Evolutionary conservation across 169 alveolate species (phyloP).

Genomic region (Babesia divergens): DNA sequence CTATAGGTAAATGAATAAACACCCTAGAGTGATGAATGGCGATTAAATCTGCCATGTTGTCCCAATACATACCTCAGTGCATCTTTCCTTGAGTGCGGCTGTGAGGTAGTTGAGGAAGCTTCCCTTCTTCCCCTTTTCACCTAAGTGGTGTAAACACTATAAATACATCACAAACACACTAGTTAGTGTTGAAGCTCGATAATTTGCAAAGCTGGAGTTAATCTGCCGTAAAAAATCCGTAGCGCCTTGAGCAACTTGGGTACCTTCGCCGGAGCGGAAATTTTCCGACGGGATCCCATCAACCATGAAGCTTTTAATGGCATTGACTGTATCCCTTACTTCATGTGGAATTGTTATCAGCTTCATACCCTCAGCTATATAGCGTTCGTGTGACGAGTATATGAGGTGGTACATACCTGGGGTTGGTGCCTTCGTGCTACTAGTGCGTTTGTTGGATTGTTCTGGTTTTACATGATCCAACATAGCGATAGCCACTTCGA

Average conservation of each 20-base stretch:
- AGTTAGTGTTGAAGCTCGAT: neutral
- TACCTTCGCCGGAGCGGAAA: neutral
- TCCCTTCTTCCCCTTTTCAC: conserved; percentile 6
- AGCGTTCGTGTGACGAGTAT: neutral
- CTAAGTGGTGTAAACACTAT: neutral
- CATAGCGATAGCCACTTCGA: neutral
- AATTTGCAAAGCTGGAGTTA: conserved; percentile 15
- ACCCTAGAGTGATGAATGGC: neutral
- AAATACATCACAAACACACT: neutral
- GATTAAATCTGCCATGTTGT: neutral
- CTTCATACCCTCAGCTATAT: neutral
- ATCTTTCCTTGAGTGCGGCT: neutral
- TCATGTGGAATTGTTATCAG: conserved; percentile 3
- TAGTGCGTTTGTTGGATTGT: neutral
- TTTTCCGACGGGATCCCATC: conserved; percentile 40
- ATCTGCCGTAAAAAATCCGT: conserved; percentile 32
- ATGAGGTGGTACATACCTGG: neutral
- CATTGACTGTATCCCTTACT: conserved; percentile 8
- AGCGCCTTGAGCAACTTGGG: neutral
- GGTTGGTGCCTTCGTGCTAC: neutral
- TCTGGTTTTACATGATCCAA: conserved; percentile 14
- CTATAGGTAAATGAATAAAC: neutral
- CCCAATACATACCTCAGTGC: neutral
- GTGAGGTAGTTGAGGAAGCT: conserved; percentile 4
- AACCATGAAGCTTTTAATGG: conserved; percentile 17